Conservation (phyloP, 805 yeast genomes). For the Candida maris region DNA sequence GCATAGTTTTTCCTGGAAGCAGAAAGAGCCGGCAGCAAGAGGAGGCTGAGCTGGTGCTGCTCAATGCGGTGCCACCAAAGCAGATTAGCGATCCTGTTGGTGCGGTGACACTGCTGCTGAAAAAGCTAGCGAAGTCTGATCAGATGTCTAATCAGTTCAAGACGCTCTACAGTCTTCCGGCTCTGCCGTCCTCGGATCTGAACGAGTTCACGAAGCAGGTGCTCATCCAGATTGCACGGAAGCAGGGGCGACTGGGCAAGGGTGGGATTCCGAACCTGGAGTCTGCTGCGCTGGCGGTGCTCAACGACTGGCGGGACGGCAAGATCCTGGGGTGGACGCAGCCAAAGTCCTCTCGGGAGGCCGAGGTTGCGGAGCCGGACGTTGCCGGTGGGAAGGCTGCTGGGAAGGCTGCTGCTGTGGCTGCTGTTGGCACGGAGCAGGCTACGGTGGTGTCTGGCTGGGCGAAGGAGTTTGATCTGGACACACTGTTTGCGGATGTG, state of each 20-base stretch:
- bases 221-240: constrained; percentile 88
- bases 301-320: constrained; percentile 98
- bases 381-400: constrained; percentile 28
- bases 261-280: constrained; percentile 92
- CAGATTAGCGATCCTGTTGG: constrained; percentile 79
- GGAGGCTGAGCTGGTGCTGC: constrained; percentile 82
- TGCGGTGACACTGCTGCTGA: constrained; percentile 73
- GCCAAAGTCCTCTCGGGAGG: constrained; percentile 44
- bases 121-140: constrained; percentile 66
- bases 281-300: constrained; percentile 75
- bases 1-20: constrained; percentile 82
- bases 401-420: constrained; percentile 35
- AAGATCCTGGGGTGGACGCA: constrained; percentile 86
- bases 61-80: constrained; percentile 88
- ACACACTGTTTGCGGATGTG: constrained; percentile 60
- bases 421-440: constrained; percentile 49
- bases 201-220: constrained; percentile 81
- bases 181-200: constrained; percentile 67
- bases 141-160: constrained; percentile 77
- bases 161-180: constrained; percentile 71
- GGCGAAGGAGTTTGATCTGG: constrained; percentile 93
- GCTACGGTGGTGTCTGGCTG: constrained; percentile 83
- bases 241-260: constrained; percentile 84
- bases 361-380: constrained; percentile 1
- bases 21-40: constrained; percentile 52